These are phyloP conservation scores for Calocybe indica DNA, from an alignment of 768 basidiomycete species.

Conservation along the genomic window DNA sequence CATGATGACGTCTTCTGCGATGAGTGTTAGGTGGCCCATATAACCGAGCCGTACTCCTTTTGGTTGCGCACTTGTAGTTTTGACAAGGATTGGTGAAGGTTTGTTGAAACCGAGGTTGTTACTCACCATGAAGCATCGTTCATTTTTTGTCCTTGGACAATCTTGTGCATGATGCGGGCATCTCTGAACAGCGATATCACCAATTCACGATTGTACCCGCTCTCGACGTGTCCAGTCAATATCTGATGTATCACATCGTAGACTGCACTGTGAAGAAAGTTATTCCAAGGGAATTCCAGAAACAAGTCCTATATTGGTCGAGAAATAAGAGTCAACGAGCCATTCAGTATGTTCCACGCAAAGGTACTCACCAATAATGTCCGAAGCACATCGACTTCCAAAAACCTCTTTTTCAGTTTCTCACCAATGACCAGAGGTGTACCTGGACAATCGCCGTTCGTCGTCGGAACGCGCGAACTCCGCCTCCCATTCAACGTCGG, in stretches of 20 bases:
- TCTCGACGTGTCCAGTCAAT: slow-evolving; percentile 79
- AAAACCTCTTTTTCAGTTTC: slow-evolving; percentile 69
- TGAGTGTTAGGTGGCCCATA: slow-evolving; percentile 95
- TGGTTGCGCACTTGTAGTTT: slow-evolving; percentile 47
- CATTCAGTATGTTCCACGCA: background rate
- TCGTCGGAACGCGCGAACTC: slow-evolving; percentile 42
- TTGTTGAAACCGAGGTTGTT: background rate
- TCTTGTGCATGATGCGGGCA: slow-evolving; percentile 74
- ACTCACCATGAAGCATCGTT: slow-evolving; percentile 75
- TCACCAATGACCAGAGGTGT: slow-evolving; percentile 61
- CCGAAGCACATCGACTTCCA: slow-evolving; percentile 67
- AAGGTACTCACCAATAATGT: slow-evolving; percentile 66
- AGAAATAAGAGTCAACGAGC: background rate
- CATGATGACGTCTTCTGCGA: slow-evolving; percentile 90
- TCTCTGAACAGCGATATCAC: slow-evolving; percentile 84
- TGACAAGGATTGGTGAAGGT: too few species aligned
- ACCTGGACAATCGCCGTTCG: slow-evolving; percentile 27
- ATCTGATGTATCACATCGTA: slow-evolving; percentile 97
- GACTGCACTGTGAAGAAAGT: slow-evolving; percentile 93
- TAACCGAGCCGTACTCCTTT: slow-evolving; percentile 83
- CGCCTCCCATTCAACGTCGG: too few species aligned
- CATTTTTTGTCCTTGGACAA: slow-evolving; percentile 77
- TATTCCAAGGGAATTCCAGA: slow-evolving; percentile 96
- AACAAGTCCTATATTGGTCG: slow-evolving; percentile 67
- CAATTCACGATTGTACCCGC: slow-evolving; percentile 80